A percentile compares a stretch with the other conserved stretches of the same genome.
Evolutionary conservation across 495 filamentous ascomycete genomes (phyloP).

Genomic region (Eremomyces bilateralis): DNA sequence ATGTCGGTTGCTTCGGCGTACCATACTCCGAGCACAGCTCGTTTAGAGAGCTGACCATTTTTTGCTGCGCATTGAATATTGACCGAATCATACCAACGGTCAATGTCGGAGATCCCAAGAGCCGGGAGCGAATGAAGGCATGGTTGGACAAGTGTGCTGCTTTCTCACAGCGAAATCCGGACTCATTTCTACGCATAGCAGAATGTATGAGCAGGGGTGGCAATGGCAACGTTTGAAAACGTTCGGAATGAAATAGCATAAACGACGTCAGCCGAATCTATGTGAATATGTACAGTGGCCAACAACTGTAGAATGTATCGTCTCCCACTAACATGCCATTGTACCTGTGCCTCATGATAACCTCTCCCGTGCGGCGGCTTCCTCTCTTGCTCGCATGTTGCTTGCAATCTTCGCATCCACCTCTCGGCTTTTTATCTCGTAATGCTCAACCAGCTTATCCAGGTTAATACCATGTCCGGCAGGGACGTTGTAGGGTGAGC

Average conservation of each 20-base stretch:
- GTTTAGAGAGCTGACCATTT: slow-evolving; percentile 84
- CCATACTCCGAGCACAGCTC: slow-evolving; percentile 91
- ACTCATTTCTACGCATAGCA: too few species aligned
- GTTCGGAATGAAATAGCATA: too few species aligned
- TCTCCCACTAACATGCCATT: too few species aligned
- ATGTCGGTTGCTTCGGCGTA: slow-evolving; percentile 68
- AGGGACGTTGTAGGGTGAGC: slow-evolving; percentile 39
- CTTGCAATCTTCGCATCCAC: slow-evolving; percentile 27
- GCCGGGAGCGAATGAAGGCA: slow-evolving; percentile 61
- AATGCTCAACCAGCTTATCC: slow-evolving; percentile 37
- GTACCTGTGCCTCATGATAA: too few species aligned
- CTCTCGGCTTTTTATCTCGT: slow-evolving; percentile 32
- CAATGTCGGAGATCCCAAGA: slow-evolving; percentile 56
- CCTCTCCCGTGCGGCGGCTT: too few species aligned
- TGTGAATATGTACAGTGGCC: too few species aligned
- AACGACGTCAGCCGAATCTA: too few species aligned
- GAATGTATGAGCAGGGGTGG: too few species aligned
- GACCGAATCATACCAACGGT: slow-evolving; percentile 85
- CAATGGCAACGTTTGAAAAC: too few species aligned
- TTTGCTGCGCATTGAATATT: slow-evolving; percentile 68
- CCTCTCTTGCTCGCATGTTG: too few species aligned
- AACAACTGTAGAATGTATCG: too few species aligned
- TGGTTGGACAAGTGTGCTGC: slow-evolving; percentile 76
- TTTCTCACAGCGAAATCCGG: too few species aligned
- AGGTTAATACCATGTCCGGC: slow-evolving; percentile 40